phyloP scores from a whole-genome alignment of 2,329 filamentous ascomycete genomes.

The Nothophoma quercina region DNA sequence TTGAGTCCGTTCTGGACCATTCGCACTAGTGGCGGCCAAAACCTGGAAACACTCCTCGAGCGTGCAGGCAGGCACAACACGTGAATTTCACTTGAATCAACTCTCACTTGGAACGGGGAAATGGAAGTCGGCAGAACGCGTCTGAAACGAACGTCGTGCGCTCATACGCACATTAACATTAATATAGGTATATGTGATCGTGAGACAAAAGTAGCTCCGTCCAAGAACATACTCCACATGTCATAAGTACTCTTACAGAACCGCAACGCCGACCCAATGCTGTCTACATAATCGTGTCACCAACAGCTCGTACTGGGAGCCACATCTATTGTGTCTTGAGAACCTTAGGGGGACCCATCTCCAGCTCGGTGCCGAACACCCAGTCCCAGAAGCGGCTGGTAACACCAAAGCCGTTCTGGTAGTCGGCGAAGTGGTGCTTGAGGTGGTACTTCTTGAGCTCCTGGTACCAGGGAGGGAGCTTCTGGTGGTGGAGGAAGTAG shows the following conservation, averaged over 20 bases:
- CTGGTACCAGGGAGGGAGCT: slow-evolving; percentile 88
- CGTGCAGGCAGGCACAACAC: slow-evolving; percentile 4
- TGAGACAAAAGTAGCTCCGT: not conserved
- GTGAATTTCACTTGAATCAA: slow-evolving; percentile 1
- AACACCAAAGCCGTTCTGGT: slow-evolving; percentile 96
- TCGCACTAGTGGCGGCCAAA: slow-evolving; percentile 15
- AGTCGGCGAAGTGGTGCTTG: slow-evolving; percentile 96
- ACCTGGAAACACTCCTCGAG: not conserved
- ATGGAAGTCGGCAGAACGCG: too few relatives aligned
- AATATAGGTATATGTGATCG: slow-evolving; percentile 8
- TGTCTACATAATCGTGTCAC: slow-evolving; percentile 2
- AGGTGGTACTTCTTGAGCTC: slow-evolving; percentile 97
- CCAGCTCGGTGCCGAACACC: slow-evolving; percentile 88
- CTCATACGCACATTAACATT: slow-evolving; percentile 15
- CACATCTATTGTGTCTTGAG: slow-evolving; percentile 50
- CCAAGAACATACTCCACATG: not conserved
- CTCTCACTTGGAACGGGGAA: too few relatives aligned
- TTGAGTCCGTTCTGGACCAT: slow-evolving; percentile 8
- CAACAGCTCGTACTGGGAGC: not conserved
- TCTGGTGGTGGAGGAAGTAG: slow-evolving; percentile 97
- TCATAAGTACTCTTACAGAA: slow-evolving; percentile 9
- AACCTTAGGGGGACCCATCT: slow-evolving; percentile 58
- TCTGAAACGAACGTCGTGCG: not conserved
- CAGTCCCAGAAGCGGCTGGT: slow-evolving; percentile 96
- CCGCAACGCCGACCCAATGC: slow-evolving; percentile 9